phyloP scores from a whole-genome alignment of 345 rosid species.

The Psidium friedrichsthalianum region DNA sequence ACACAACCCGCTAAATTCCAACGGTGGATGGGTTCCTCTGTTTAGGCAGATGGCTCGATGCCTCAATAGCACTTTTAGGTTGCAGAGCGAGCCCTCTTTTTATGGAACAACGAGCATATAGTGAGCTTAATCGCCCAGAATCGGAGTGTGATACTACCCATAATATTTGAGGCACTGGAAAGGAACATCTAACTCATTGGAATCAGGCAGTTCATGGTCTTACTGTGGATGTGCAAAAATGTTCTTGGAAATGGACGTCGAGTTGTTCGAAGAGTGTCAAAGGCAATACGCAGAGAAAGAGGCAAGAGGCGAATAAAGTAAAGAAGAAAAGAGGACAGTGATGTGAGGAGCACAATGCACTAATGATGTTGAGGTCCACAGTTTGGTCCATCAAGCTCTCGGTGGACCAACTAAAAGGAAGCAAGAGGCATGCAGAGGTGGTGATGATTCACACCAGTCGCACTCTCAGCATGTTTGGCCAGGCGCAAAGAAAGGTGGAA shows the following conservation, averaged over 20 bases:
- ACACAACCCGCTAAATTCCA: conserved; percentile 41
- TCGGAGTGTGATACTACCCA: conserved; percentile 22
- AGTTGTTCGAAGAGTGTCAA: conserved; percentile 37
- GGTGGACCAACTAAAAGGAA: no score
- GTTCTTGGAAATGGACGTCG: conserved; percentile 40
- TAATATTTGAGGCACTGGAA: conserved; percentile 37
- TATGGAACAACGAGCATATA: conserved; percentile 46
- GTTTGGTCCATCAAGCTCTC: no score
- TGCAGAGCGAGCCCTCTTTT: conserved; percentile 39
- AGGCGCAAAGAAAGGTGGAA: no score
- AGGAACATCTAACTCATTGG: conserved; percentile 38
- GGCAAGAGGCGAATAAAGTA: conserved; percentile 20
- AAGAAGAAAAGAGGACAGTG: no score
- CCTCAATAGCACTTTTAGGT: conserved; percentile 44
- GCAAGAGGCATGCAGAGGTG: no score
- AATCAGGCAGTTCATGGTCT: conserved; percentile 45
- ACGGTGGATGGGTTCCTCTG: conserved; percentile 38
- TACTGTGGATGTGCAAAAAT: conserved; percentile 30
- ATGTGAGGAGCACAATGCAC: no score
- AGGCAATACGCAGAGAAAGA: conserved; percentile 21
- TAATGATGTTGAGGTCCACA: no score
- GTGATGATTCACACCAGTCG: no score
- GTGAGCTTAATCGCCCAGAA: conserved; percentile 42
- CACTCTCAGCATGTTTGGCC: no score
- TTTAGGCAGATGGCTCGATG: conserved; percentile 44